Conservation (phyloP, 2,329 filamentous ascomycete genomes). For the Cucurbitaria berberidis region DNA sequence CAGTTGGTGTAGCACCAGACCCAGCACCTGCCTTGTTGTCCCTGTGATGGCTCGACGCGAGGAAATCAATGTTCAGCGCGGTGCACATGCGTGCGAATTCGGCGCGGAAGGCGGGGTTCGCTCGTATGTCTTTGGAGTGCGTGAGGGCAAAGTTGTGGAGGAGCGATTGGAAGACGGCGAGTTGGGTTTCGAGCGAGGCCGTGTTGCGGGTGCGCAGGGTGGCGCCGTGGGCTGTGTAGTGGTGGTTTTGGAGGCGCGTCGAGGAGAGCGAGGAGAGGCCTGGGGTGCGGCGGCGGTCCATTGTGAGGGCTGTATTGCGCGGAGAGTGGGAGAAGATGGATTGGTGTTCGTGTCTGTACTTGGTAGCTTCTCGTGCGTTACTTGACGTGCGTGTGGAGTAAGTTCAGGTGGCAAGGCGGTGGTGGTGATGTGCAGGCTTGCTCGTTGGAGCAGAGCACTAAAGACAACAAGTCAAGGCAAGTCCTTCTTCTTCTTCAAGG, state of each 20-base stretch:
- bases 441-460: no score
- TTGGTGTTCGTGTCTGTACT: no score
- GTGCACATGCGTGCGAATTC: constrained; percentile 99
- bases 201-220: constrained; percentile 84
- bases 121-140: constrained; percentile 94
- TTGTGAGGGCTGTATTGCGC: constrained; percentile 20
- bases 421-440: no score
- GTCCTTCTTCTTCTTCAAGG: no score
- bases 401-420: no score
- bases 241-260: constrained; percentile 73
- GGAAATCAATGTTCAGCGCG: constrained; percentile 92
- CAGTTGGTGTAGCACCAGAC: constrained; percentile 52
- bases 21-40: constrained; percentile 42
- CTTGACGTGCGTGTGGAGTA: no score
- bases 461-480: no score
- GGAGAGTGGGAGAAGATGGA: not conserved
- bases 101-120: constrained; percentile 90
- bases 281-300: constrained; percentile 74
- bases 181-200: constrained; percentile 85
- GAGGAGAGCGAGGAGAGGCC: constrained; percentile 76
- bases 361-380: not conserved
- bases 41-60: constrained; percentile 64
- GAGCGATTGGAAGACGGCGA: constrained; percentile 93
- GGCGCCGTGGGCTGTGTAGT: constrained; percentile 89
- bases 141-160: constrained; percentile 95